phyloP scores from a whole-genome alignment of 2,329 filamentous ascomycete species.

The Whalleya microplaca region DNA sequence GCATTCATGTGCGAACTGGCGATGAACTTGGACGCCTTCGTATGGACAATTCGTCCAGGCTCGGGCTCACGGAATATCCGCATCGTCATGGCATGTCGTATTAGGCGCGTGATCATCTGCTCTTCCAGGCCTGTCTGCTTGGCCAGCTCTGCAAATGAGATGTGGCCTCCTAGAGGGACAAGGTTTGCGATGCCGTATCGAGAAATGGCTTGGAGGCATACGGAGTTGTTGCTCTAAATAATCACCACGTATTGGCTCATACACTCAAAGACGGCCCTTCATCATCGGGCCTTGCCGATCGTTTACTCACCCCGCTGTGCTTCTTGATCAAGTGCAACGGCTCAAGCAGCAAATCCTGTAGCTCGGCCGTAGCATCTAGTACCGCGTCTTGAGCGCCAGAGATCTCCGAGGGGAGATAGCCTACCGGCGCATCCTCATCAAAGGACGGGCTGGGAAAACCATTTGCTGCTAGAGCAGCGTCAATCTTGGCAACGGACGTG shows the following conservation, averaged over 20 bases:
- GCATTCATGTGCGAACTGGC: constrained; percentile 33
- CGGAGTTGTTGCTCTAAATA: constrained; percentile 16
- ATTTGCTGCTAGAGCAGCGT: neutral
- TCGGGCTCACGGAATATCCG: constrained; percentile 45
- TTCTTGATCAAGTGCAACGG: constrained; percentile 4
- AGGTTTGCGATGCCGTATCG: constrained; percentile 36
- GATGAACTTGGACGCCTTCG: constrained; percentile 38
- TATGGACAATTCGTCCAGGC: constrained; percentile 45
- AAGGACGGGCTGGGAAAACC: constrained; percentile 8
- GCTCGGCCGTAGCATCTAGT: constrained; percentile 19
- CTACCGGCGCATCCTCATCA: constrained; percentile 4
- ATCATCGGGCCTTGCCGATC: too few relatives aligned
- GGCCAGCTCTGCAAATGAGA: constrained; percentile 35
- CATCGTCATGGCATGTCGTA: constrained; percentile 41
- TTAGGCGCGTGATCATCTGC: constrained; percentile 33
- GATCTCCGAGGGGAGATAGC: neutral
- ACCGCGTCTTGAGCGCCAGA: neutral
- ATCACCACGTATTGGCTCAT: too few relatives aligned
- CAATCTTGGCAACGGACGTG: constrained; percentile 3
- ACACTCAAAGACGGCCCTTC: too few relatives aligned
- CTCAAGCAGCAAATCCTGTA: constrained; percentile 15
- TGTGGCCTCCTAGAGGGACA: constrained; percentile 30
- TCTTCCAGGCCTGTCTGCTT: constrained; percentile 28
- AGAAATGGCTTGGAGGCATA: constrained; percentile 35
- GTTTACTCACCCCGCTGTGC: constrained; percentile 1